Evolutionary conservation across 2,329 filamentous ascomycete genomes (phyloP).

Genomic region (Fusarium metavorans): DNA sequence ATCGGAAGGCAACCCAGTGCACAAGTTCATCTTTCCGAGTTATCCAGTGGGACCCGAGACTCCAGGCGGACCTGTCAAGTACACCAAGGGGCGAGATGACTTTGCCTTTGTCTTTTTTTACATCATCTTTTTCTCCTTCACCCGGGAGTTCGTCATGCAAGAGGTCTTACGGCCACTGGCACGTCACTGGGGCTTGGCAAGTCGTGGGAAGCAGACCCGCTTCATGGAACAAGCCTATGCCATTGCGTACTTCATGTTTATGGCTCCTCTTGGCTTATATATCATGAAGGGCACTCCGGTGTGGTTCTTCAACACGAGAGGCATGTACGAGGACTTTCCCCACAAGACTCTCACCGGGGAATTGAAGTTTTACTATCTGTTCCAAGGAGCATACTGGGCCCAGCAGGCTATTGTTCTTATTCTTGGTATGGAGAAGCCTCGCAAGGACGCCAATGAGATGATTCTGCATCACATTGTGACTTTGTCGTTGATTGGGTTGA

Average conservation of each 20-base stretch:
- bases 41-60: background rate
- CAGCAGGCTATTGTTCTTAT: conserved; percentile 90
- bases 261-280: conserved; percentile 85
- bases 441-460: conserved; percentile 94
- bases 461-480: conserved; percentile 92
- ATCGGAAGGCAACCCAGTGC: conserved; percentile 5
- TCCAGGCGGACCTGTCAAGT: conserved; percentile 65
- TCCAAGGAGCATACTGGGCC: conserved; percentile 93
- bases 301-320: conserved; percentile 92
- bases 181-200: conserved; percentile 71
- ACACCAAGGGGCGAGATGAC: conserved; percentile 87
- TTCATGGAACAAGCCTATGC: conserved; percentile 98
- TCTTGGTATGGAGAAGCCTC: conserved; percentile 87
- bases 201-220: conserved; percentile 81
- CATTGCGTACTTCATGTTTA: conserved; percentile 84
- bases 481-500: conserved; percentile 81
- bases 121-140: conserved; percentile 87
- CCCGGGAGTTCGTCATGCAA: conserved; percentile 95
- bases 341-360: conserved; percentile 81
- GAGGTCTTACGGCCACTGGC: conserved; percentile 83
- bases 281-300: conserved; percentile 89
- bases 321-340: conserved; percentile 90
- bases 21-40: conserved; percentile 7
- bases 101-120: conserved; percentile 90
- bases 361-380: conserved; percentile 95